Conservation (phyloP, 2,329 filamentous ascomycete genomes). For the Cordyceps cicadae region DNA sequence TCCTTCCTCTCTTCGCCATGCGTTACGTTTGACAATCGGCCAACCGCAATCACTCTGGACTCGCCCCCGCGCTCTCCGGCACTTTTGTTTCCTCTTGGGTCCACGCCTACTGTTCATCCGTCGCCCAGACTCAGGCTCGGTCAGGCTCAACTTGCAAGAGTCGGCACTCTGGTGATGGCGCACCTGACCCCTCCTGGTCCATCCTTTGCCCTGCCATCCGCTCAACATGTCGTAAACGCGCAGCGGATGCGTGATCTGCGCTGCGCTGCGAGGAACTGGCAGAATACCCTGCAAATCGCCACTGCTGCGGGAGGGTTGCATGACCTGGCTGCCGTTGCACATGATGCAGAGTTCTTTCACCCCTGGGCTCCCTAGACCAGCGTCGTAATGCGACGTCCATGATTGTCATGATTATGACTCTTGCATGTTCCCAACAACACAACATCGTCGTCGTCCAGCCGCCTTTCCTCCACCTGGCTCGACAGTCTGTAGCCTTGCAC, state of each 20-base stretch:
- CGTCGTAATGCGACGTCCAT: background rate
- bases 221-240: background rate
- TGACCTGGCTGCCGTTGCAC: background rate
- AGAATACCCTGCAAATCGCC: background rate
- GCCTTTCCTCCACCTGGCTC: background rate
- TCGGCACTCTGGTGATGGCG: background rate
- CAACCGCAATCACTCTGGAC: background rate
- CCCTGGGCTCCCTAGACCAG: background rate
- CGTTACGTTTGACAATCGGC: background rate
- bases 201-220: background rate
- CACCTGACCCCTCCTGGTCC: background rate
- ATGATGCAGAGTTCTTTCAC: background rate
- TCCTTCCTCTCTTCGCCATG: no score
- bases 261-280: background rate
- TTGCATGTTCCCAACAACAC: background rate
- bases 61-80: no score
- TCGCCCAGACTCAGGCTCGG: background rate
- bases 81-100: background rate
- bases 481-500: background rate
- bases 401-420: background rate
- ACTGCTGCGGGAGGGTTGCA: background rate
- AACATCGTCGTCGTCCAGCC: background rate
- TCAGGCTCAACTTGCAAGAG: background rate
- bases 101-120: background rate
- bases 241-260: constrained; percentile 1